These are phyloP conservation scores for Kandelia obovata DNA, from an alignment of 345 rosid genomes.

Conservation along the genomic window DNA sequence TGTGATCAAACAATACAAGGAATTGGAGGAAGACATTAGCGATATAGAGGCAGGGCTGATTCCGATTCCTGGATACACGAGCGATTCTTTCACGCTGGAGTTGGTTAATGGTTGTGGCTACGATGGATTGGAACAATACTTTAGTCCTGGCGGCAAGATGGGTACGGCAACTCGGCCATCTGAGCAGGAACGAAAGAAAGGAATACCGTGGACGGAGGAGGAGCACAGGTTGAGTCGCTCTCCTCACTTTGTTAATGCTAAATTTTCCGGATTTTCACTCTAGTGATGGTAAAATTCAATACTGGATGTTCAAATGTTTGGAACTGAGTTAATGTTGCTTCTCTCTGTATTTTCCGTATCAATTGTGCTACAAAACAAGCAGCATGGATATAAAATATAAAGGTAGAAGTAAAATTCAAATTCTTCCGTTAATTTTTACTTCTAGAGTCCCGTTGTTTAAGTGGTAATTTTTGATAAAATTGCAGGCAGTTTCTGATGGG, in stretches of 20 bases:
- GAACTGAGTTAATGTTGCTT: background rate
- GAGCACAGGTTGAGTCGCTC: conserved; percentile 74
- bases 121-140: conserved; percentile 47
- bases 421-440: background rate
- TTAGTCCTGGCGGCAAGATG: conserved; percentile 61
- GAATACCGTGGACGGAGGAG: conserved; percentile 99
- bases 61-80: conserved; percentile 72
- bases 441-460: background rate
- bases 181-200: conserved; percentile 95
- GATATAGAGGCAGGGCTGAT: conserved; percentile 93
- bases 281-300: background rate
- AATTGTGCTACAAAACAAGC: background rate
- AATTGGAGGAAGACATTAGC: conserved; percentile 84
- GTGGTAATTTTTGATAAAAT: background rate
- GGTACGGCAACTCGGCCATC: conserved; percentile 51
- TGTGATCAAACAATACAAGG: conserved; percentile 85
- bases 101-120: conserved; percentile 48
- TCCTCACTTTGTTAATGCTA: background rate
- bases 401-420: too few relatives aligned
- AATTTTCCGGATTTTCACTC: background rate
- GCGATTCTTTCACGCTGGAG: conserved; percentile 79
- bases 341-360: too few relatives aligned
- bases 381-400: background rate
- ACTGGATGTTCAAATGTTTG: background rate
- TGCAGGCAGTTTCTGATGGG: conserved; percentile 8